A percentile compares a stretch with the other conserved stretches of the same genome.
These are phyloP conservation scores for Ballota nigra DNA, from an alignment of 257 asterid genomes.

Conservation along the genomic window DNA sequence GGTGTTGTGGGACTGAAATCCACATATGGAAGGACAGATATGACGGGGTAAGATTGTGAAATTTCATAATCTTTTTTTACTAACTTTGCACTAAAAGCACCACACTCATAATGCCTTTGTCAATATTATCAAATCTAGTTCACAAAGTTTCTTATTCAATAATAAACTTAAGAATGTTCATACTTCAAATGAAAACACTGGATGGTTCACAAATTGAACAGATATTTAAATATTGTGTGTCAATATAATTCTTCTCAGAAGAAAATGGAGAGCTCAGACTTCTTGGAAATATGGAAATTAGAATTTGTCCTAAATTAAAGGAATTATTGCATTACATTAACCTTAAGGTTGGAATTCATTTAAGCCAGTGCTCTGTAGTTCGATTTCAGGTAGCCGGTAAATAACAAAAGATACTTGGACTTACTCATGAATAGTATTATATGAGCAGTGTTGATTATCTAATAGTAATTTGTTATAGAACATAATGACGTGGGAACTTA, in stretches of 20 bases:
- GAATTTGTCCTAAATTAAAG: slow-evolving; percentile 4
- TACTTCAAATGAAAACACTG: neutral
- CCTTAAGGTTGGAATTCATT: neutral
- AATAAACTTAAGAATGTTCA: neutral
- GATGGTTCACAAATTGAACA: neutral
- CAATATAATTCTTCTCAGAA: slow-evolving; percentile 1
- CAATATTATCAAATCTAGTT: neutral
- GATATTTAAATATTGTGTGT: neutral
- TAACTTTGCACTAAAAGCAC: slow-evolving; percentile 16
- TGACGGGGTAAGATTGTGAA: slow-evolving; percentile 63
- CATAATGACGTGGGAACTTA: slow-evolving; percentile 1
- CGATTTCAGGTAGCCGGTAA: neutral
- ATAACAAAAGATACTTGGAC: slow-evolving; percentile 3
- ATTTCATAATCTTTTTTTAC: slow-evolving; percentile 17
- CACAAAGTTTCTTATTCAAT: slow-evolving; percentile 6
- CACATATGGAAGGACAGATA: slow-evolving; percentile 85
- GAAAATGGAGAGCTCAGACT: neutral
- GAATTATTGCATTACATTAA: neutral
- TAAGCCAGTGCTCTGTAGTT: neutral
- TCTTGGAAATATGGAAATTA: neutral
- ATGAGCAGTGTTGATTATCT: neutral
- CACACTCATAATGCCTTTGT: neutral
- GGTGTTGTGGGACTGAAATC: slow-evolving; percentile 95
- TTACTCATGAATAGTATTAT: neutral
- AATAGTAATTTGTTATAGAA: neutral